A percentile compares a stretch with the other conserved stretches of the same genome.
phyloP scores from a whole-genome alignment of 1,139 yeast genomes.

The Hansenula sp. region DNA sequence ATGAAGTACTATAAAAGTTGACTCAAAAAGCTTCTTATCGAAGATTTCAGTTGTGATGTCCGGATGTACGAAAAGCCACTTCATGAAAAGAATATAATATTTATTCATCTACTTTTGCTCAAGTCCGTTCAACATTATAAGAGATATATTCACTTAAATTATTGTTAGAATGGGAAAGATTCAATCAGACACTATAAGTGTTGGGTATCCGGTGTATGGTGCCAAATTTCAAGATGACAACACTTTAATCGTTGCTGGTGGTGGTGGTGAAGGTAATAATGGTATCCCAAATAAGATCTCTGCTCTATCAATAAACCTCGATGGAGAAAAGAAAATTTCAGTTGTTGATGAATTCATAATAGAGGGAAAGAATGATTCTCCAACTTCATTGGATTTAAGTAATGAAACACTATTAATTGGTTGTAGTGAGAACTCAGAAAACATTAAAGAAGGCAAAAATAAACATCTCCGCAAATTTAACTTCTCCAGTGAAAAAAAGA shows the following conservation, averaged over 20 bases:
- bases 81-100: constrained; percentile 5
- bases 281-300: constrained; percentile 86
- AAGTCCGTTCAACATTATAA: too few species aligned
- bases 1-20: too few species aligned
- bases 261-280: constrained; percentile 91
- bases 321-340: constrained; percentile 30
- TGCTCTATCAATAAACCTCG: constrained; percentile 54
- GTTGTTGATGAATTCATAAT: not conserved
- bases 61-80: too few species aligned
- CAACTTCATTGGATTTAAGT: constrained; percentile 62
- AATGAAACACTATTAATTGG: constrained; percentile 59
- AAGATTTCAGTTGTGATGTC: too few species aligned
- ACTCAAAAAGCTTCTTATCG: too few species aligned
- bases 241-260: constrained; percentile 76
- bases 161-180: constrained; percentile 30
- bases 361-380: constrained; percentile 65
- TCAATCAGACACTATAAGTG: constrained; percentile 26
- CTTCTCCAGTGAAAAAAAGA: constrained; percentile 45
- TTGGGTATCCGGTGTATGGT: constrained; percentile 81
- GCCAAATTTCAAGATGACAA: constrained; percentile 63
- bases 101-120: too few species aligned
- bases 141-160: constrained; percentile 30
- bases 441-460: constrained; percentile 55
- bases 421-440: constrained; percentile 60
- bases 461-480: constrained; percentile 68